Base-by-base conservation (phyloP, 2,329 filamentous ascomycete species). In the Bipolaris sorokiniana region DNA sequence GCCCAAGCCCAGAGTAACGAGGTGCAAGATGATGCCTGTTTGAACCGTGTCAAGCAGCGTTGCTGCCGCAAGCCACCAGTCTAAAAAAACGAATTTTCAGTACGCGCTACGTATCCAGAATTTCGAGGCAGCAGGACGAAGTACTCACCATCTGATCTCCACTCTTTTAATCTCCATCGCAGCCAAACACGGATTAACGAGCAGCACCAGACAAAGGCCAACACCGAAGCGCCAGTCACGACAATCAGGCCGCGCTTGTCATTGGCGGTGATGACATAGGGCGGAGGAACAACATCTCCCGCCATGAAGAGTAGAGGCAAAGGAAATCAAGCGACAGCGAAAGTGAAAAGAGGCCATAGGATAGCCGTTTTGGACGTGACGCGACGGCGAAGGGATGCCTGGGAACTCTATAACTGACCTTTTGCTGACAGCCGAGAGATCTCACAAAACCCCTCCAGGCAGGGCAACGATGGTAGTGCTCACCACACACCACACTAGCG, bases 201-300 rank as follows among this genome's bases (percentile, higher is more conserved):
- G 47, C 72, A 76, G 1, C 61, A 58, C 62, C 66, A 66, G 10
- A 74, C 65, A 54, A 74, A 76, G 6, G 67, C 65, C 22, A 73
- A 46, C 3, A 68, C 69, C 3, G 62, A 54, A 10, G 63, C 68
- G 16, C 68, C 69, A 0, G 68, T 68, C 26, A 75, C 68, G 7
- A 72, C 65, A 7, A 76, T 63, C n/a, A 76, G 58, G n/a, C 71
- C 72, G 15, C 71, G 66, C 54, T 74, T 73, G 51, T 75, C 71
- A 52, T 68, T 42, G 2, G 58, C 61, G 7, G 68, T 70, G 55
- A 75, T 74, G 18, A 63, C 48, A 41, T 67, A 74, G 2, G 69
- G 69, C n/a, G 71, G 61, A 42, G 70, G 69, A 13, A 61, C 62
- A 26, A 66, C 62, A 44, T 62, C 59, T 34, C 49, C 60, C 47